Conservation (phyloP, 179 eudicot genomes). For the Kewa caespitosa region DNA sequence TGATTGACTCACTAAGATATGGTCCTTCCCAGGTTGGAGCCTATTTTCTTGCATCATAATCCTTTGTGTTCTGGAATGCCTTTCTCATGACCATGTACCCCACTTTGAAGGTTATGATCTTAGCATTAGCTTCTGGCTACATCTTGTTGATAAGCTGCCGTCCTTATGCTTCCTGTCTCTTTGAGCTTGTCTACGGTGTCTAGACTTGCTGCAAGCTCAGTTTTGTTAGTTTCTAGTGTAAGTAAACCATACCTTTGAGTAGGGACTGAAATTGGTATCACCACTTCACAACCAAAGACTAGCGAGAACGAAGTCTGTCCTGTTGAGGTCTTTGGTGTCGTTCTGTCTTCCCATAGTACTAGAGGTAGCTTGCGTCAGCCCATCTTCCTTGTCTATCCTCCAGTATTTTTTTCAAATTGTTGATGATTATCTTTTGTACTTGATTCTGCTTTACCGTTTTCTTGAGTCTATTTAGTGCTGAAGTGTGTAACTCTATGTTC, state of each 20-base stretch:
- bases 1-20: too few species aligned
- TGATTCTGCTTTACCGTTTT: not conserved
- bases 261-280: too few species aligned
- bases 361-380: not conserved
- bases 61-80: too few species aligned
- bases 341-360: not conserved
- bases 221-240: too few species aligned
- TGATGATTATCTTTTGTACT: not conserved
- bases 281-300: too few species aligned
- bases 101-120: not conserved
- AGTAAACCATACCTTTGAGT: too few species aligned
- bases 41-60: too few species aligned
- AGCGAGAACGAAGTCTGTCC: too few species aligned
- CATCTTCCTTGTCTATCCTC: not conserved
- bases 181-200: not conserved
- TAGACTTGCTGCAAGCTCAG: too few species aligned
- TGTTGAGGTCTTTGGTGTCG: not conserved
- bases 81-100: not conserved
- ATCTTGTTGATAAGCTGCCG: too few species aligned
- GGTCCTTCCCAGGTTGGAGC: too few species aligned
- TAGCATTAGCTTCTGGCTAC: not conserved
- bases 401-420: not conserved
- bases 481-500: not conserved
- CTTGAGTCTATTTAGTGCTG: not conserved
- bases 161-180: too few species aligned